Percentiles rank a stretch among this genome's conserved stretches.
These are phyloP conservation scores for Globisporangium paddicum DNA, from an alignment of 352 stramenopile genomes.

Conservation along the genomic window DNA sequence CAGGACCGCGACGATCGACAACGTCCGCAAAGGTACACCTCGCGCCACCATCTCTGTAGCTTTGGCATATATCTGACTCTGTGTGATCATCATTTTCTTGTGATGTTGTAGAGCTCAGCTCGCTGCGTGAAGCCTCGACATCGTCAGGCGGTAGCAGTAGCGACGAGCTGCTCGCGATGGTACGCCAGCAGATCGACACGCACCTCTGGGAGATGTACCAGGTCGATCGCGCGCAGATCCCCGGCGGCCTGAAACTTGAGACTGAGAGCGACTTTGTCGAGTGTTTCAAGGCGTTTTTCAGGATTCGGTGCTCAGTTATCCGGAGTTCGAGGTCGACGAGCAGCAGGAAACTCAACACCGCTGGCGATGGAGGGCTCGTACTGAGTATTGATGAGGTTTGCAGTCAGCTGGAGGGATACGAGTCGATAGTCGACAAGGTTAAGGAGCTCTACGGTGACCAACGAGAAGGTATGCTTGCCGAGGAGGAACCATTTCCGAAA, in stretches of 20 bases:
- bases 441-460: background rate
- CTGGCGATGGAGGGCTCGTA: background rate
- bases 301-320: conserved; percentile 20
- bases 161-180: conserved; percentile 25
- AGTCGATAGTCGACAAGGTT: conserved; percentile 12
- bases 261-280: conserved; percentile 31
- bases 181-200: conserved; percentile 50
- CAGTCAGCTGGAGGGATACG: conserved; percentile 20
- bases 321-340: background rate
- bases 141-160: background rate
- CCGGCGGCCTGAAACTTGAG: conserved; percentile 18
- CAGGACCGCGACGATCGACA: conserved; percentile 45
- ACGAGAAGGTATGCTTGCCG: background rate
- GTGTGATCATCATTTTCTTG: background rate
- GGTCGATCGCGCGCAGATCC: conserved; percentile 19
- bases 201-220: conserved; percentile 39
- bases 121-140: conserved; percentile 20
- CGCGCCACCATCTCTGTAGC: background rate
- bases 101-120: conserved; percentile 21
- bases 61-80: too few relatives aligned
- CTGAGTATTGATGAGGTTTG: conserved; percentile 20
- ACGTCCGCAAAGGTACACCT: conserved; percentile 37
- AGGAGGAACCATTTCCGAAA: background rate
- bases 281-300: conserved; percentile 30
- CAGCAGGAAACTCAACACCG: background rate